Evolutionary conservation across 2,329 filamentous ascomycete species (phyloP).

Genomic region (Fusarium begoniae): DNA sequence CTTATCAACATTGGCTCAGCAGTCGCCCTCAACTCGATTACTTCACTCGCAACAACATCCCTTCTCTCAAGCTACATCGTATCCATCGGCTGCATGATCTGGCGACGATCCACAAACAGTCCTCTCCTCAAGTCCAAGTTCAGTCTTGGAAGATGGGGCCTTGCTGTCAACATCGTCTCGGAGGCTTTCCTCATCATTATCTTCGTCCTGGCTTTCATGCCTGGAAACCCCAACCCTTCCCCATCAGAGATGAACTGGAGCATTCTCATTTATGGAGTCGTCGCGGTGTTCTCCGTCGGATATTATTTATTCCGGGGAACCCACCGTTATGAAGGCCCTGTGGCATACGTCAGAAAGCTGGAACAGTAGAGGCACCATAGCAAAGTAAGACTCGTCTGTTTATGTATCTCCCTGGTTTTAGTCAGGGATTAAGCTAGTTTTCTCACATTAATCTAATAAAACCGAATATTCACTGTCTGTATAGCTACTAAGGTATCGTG

Average conservation of each 20-base stretch:
- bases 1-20: constrained; percentile 38
- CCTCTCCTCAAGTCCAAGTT: constrained; percentile 31
- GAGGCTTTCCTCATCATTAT: constrained; percentile 30
- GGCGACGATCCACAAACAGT: constrained; percentile 24
- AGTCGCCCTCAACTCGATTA: constrained; percentile 30
- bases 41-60: constrained; percentile 27
- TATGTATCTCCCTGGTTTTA: not conserved
- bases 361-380: not conserved
- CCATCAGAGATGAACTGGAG: constrained; percentile 37
- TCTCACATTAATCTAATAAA: not conserved
- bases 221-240: constrained; percentile 25
- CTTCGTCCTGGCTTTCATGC: constrained; percentile 37
- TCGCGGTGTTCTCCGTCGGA: constrained; percentile 10
- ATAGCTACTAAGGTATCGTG: too few relatives aligned
- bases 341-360: constrained; percentile 25
- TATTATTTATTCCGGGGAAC: constrained; percentile 32
- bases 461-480: not conserved
- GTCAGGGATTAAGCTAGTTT: not conserved
- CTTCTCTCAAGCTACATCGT: constrained; percentile 37
- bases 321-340: constrained; percentile 30
- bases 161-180: constrained; percentile 28
- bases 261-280: constrained; percentile 21
- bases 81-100: constrained; percentile 38
- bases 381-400: accelerated
- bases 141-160: constrained; percentile 26